Conservation (phyloP, 2,329 filamentous ascomycete species). For the Nemania bipapillata region DNA sequence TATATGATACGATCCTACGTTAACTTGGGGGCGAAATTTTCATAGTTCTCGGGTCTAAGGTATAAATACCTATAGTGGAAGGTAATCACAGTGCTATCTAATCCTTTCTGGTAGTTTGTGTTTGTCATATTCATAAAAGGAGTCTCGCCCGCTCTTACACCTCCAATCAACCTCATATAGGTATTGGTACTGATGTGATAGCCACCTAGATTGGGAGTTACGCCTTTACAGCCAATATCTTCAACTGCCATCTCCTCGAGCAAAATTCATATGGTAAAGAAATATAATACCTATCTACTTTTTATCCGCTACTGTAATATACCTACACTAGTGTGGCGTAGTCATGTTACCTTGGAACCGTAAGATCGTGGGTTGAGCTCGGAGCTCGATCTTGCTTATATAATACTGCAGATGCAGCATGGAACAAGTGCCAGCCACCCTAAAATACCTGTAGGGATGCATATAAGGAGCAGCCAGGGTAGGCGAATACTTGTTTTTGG, state of each 20-base stretch:
- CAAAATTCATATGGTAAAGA: neutral
- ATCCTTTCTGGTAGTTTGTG: neutral
- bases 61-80: neutral
- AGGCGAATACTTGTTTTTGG: neutral
- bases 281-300: neutral
- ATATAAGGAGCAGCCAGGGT: neutral
- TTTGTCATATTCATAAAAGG: neutral
- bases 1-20: slow-evolving; percentile 4
- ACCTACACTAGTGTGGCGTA: neutral
- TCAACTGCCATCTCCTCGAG: neutral
- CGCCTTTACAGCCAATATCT: neutral
- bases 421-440: too few species aligned
- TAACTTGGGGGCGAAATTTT: slow-evolving; percentile 12
- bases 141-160: neutral
- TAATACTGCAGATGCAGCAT: too few species aligned
- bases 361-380: neutral
- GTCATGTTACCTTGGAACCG: neutral
- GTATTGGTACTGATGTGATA: too few species aligned
- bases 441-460: too few species aligned
- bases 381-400: neutral
- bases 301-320: neutral
- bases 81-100: neutral
- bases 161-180: neutral
- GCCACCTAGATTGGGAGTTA: neutral
- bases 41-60: neutral